Base-by-base conservation (phyloP, 2,329 filamentous ascomycete genomes). In the Sarocladium strictum region DNA sequence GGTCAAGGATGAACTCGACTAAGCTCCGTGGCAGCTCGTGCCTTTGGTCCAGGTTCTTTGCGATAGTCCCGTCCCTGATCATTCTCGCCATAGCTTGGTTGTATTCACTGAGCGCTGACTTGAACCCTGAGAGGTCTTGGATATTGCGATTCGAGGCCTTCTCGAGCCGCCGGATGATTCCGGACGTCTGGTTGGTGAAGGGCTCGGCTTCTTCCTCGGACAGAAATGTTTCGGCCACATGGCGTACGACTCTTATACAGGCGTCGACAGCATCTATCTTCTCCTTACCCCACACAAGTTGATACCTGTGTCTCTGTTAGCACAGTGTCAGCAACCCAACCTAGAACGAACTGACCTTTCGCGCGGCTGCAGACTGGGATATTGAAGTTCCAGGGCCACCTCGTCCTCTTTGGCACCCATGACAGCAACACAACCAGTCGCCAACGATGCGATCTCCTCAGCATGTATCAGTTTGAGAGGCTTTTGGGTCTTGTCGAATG, bases 1-100 rank as follows among this genome's bases (percentile, higher is more conserved):
- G 92, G 54, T 82, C 85, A 40, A 96, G 80, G 62, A 97, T 93
- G 60, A 90, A 86, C 60, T 88, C 84, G 47, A 92, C 85, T 50
- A 92, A 81, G 43, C 83, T 81, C 41, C 89, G 77, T 6, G 88
- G 84, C 17, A 97, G 74, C 47, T 81, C 78, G 63, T 87, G 85
- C 66, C 83, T 83, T 49, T 75, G 72, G 60, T 88, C 82, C 47
- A 97, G 77, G 60, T 89, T 87, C 61, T 80, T 83, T 19, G 84
- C 79, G 58, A 97, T 83, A 10, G 82, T 83, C 38, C 89, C 90
- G 62, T 87, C 80, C 58, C 80, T 75, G 19, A 91, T 79, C 27
- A 91, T 76, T 21, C 75, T 73, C 23, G 79, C 73, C 37, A 97
- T 76, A 26, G 83, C 76, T 53, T 77, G 72, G 71, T 97, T 97